Evolutionary conservation across 768 basidiomycete species (phyloP).

Genomic region (Hygrophoropsis aurantiaca): DNA sequence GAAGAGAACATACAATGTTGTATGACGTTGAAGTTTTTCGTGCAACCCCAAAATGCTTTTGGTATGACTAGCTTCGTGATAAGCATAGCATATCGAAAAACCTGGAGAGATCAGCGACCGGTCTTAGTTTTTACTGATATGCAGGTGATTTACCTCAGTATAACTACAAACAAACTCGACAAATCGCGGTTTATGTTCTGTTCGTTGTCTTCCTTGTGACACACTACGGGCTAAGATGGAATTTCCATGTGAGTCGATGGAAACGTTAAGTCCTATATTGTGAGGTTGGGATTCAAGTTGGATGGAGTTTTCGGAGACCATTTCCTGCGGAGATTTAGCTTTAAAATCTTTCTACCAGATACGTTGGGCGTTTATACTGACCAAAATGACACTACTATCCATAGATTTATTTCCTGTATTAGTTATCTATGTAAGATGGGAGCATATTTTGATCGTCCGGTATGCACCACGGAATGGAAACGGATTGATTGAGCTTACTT

Average conservation of each 20-base stretch:
- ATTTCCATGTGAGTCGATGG: slow-evolving; percentile 54
- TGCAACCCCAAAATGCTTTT: slow-evolving; percentile 74
- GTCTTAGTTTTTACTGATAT: neutral
- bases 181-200: slow-evolving; percentile 69
- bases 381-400: slow-evolving; percentile 67
- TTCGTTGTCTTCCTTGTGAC: slow-evolving; percentile 46
- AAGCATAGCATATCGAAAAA: slow-evolving; percentile 63
- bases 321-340: slow-evolving; percentile 47
- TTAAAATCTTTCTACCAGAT: neutral
- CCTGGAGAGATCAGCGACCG: slow-evolving; percentile 39
- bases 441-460: neutral
- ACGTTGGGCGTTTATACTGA: slow-evolving; percentile 25
- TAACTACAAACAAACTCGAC: slow-evolving; percentile 70
- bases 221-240: slow-evolving; percentile 44
- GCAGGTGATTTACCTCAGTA: slow-evolving; percentile 47
- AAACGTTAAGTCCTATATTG: slow-evolving; percentile 35
- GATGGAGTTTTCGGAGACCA: slow-evolving; percentile 69
- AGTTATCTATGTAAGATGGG: slow-evolving; percentile 33
- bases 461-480: no score
- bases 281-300: slow-evolving; percentile 55
- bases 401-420: slow-evolving; percentile 39
- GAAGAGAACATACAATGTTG: slow-evolving; percentile 46
- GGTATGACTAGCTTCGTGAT: slow-evolving; percentile 74
- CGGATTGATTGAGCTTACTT: slow-evolving; percentile 42
- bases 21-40: slow-evolving; percentile 59